Base-by-base conservation (phyloP, 768 basidiomycete genomes). In the Sutorius australiensis region DNA sequence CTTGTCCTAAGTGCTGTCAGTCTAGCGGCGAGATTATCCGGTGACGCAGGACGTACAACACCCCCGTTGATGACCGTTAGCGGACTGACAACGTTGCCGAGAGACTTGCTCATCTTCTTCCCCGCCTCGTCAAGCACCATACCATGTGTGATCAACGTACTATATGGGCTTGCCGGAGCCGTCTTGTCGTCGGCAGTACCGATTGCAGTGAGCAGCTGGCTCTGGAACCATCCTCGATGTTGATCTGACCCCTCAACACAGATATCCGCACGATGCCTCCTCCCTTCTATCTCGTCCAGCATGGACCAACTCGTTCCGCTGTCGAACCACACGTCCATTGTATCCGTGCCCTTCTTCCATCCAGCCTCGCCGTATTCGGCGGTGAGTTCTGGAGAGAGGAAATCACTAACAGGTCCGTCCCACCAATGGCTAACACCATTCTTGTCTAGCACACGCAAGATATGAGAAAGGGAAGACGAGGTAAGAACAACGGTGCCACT, bases 291-390 rank as follows among this genome's bases (percentile, higher is more conserved):
- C 49, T 62, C 19, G 42, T 72, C 72, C 16, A 95, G 72, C 75
- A 91, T 79, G 2, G 91, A 85, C 95, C 95, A 99, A 4, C 94
- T 90, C 3, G 89, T 85, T 5, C 95, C 95, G 61, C 92, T 95
- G 71, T 99, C 95, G 60, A 98, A 98, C 95, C 95, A 99, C 14
- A 99, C 95, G 67, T 99, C 95, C 86, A 98, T 93, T 3, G 95
- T 99, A 66, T 99, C 95, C 3, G 81, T 85, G 9, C 94, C 88
- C 67, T 92, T 94, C 43, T 74, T 70, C 83, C 87, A 94, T 1
- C 69, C 70, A 1, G 74, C 75, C 36, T 60, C 60, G 16, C 67
- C 67, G 8, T 78, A 79, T n/a, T 75, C 71, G 46, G 75, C 73
- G 5, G 70, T 66, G 17, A 89, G 76, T 44, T 77, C 73, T 0